Evolutionary conservation across 257 asterid genomes (phyloP), one percentile per base, ranked within the genome.

Genomic region (Plectranthus barbatus): DNA sequence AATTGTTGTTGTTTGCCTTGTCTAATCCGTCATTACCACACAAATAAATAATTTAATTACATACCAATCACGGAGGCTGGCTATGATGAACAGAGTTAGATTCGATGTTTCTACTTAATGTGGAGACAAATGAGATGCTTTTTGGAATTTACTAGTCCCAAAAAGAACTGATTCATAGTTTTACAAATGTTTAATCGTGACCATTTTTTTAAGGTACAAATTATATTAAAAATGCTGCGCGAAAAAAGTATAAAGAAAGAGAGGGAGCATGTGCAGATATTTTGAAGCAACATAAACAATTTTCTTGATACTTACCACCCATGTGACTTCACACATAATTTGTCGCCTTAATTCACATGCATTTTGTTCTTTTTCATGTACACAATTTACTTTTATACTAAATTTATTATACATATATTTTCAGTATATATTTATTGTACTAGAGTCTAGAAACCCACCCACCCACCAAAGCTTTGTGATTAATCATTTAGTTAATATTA

Each of bases 271-370:
- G 78, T 73, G 71, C 56, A 33, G 9, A 40, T 56, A 53, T 36
- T 46, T 67, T n/a, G 34, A 52, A 66, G 33, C 9, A 21, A 41
- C 62, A 39, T 41, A 58, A 62, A 48, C 29, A 62, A 34, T 26
- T 18, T 20, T 48, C 14, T 24, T 24, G 66, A 62, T 59, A 63
- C 61, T 69, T 53, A 18, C 5, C 9, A 41, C 13, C 18, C 47
- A 48, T 57, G 76, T 59, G 67, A 51, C 58, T 19, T 9, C 47
- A 23, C 60, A 39, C 59, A 41, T 46, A 48, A 55, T 33, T 67
- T 60, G 69, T 60, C 73, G 39, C 36, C 17, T 60, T 39, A 61
- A 46, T 54, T 60, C 74, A 73, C 70, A 37, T 73, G 77, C 77
- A 61, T 55, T 67, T 39, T 73, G 65, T 41, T 42, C 13, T 52